Evolutionary conservation across 305 asterid genomes (phyloP).

Genomic region (Fraxinus xanthoxyloides): DNA sequence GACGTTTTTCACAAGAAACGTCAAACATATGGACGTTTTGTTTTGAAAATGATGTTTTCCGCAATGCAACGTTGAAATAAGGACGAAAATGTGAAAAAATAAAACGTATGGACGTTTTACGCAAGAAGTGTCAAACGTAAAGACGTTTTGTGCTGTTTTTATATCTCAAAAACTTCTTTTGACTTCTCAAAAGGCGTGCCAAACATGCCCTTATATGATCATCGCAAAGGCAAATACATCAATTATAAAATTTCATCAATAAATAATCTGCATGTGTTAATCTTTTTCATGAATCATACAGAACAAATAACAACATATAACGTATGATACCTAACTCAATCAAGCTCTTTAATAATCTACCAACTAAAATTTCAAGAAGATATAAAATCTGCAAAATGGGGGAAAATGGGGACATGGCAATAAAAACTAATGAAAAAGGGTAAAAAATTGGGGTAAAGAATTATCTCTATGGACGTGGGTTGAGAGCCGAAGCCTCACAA

Average conservation of each 20-base stretch:
- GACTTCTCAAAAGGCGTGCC: too few relatives aligned
- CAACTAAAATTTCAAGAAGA: constrained; percentile 28
- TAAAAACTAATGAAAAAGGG: constrained; percentile 30
- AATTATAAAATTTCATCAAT: constrained; percentile 29
- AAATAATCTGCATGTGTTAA: constrained; percentile 40
- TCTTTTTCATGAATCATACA: constrained; percentile 46
- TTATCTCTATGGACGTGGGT: constrained; percentile 39
- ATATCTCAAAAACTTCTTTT: too few relatives aligned
- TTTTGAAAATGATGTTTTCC: too few relatives aligned
- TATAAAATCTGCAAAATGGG: constrained; percentile 16
- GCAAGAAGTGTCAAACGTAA: too few relatives aligned
- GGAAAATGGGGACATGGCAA: constrained; percentile 22
- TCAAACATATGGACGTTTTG: too few relatives aligned
- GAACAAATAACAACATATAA: constrained; percentile 24
- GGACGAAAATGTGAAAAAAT: too few relatives aligned
- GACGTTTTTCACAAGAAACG: too few relatives aligned
- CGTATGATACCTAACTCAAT: constrained; percentile 31
- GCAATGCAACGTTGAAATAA: too few relatives aligned
- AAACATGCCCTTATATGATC: neutral
- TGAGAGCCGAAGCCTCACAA: constrained; percentile 29
- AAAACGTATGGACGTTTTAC: too few relatives aligned
- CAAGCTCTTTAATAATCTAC: constrained; percentile 35
- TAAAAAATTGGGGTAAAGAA: constrained; percentile 33
- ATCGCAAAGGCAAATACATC: neutral
- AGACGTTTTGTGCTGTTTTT: too few relatives aligned